Evolutionary conservation across 2,329 filamentous ascomycete species (phyloP).

Genomic region (Coniochaeta pulveracea): DNA sequence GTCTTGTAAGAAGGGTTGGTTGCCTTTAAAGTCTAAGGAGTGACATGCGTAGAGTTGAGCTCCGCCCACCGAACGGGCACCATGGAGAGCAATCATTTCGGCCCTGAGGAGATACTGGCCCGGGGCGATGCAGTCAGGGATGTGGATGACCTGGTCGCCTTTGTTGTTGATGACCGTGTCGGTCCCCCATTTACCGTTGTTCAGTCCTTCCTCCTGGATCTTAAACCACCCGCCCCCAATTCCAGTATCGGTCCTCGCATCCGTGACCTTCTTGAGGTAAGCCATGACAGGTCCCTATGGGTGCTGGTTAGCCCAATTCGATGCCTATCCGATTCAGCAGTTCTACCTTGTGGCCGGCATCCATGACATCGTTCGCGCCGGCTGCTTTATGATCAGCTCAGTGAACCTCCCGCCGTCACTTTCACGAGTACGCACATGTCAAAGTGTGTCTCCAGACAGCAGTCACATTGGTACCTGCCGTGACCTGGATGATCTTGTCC

Average conservation of each 20-base stretch:
- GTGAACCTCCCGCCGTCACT: too few relatives aligned
- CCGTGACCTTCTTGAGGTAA: slow-evolving; percentile 34
- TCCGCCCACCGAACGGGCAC: slow-evolving; percentile 24
- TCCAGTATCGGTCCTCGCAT: slow-evolving; percentile 24
- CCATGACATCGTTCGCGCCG: slow-evolving; percentile 37
- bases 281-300: slow-evolving; percentile 34
- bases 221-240: slow-evolving; percentile 23
- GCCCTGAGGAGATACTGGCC: slow-evolving; percentile 47
- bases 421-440: slow-evolving; percentile 10
- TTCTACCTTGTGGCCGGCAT: slow-evolving; percentile 28
- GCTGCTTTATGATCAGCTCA: too few relatives aligned
- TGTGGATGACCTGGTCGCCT: slow-evolving; percentile 33
- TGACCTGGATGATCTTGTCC: slow-evolving; percentile 32
- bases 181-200: slow-evolving; percentile 22
- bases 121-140: slow-evolving; percentile 36
- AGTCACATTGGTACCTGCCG: slow-evolving; percentile 31
- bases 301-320: too few relatives aligned
- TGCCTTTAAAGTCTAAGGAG: too few relatives aligned
- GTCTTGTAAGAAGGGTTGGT: too few relatives aligned
- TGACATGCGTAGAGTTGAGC: slow-evolving; percentile 29
- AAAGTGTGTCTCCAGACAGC: slow-evolving; percentile 42
- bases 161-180: slow-evolving; percentile 30
- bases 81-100: slow-evolving; percentile 48
- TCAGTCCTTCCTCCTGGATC: slow-evolving; percentile 21
- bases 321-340: too few relatives aligned